phyloP scores from a whole-genome alignment of 345 rosid species.

The Melaleuca alternifolia region DNA sequence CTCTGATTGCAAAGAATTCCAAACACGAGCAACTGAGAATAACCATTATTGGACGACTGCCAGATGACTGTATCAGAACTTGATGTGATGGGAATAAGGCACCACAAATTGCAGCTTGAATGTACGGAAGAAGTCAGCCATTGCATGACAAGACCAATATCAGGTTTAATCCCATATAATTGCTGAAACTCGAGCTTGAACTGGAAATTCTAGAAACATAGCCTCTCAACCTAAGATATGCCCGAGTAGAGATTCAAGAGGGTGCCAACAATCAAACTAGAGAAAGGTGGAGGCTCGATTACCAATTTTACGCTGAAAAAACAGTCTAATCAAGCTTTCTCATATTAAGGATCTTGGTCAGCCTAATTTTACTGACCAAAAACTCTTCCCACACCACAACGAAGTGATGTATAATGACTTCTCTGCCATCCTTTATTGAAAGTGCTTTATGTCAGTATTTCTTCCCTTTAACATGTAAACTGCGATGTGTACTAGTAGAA shows the following conservation, averaged over 20 bases:
- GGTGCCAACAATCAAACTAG: neutral
- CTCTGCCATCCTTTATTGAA: neutral
- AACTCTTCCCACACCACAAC: neutral
- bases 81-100: neutral
- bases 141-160: neutral
- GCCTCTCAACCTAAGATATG: neutral
- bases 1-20: neutral
- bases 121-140: neutral
- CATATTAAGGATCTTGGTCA: neutral
- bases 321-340: neutral
- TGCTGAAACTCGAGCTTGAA: neutral
- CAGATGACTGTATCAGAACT: neutral
- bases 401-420: neutral
- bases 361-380: neutral
- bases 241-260: neutral
- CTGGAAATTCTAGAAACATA: neutral
- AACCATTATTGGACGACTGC: neutral
- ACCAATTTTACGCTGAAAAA: neutral
- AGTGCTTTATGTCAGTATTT: no score
- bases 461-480: neutral
- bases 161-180: neutral
- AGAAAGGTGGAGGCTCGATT: neutral
- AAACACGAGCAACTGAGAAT: neutral
- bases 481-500: neutral
- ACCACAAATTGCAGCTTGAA: neutral